Base-by-base conservation (phyloP, 75 land plant genomes). In the Pinus taeda region DNA sequence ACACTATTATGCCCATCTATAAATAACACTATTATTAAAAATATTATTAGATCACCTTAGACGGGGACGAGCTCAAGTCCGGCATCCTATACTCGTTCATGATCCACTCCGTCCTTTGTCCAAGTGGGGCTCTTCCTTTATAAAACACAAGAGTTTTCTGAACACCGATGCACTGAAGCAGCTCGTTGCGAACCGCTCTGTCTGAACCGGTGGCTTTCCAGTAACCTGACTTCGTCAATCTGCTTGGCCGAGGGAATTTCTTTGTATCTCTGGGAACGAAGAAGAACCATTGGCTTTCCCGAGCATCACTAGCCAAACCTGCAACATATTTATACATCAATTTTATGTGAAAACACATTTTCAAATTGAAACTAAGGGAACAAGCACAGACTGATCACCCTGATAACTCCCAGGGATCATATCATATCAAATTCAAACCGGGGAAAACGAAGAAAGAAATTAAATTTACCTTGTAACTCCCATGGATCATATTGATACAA, bases 131-230 rank as follows among this genome's bases (percentile, higher is more conserved):
- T 67, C 88, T 76, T 3, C 93, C 93, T 37, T 74, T 65, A 77
- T 90, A 90, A 80, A 81, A 90, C 11, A 90, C 93, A 15, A 90
- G 85, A 22, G 86, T 88, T 78, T 89, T 88, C 75, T 78, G 86
- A 6, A 86, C 69, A 11, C 93, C 93, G 22, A 90, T 81, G 12
- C 83, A 29, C 64, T 79, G 60, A 21, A 83, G 83, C 7, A 20
- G 53, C 20, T 69, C 71, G 4, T 85, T 74, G 37, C 79, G 56
- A 4, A 90, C 81, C 15, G 49, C 77, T 21, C 85, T 60, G 56
- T 88, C 91, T 56, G 93, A 85, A 1, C 93, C 93, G 0, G 93
- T 90, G 3, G 91, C 93, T 59, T 90, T 90, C 93, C 93, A 90
- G 72, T 83, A 90, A 30, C 93, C 93, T 3, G 56, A 70, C 13